phyloP scores from a whole-genome alignment of 1,284 basidiomycete genomes.

The Phellopilus nigrolimitatus region DNA sequence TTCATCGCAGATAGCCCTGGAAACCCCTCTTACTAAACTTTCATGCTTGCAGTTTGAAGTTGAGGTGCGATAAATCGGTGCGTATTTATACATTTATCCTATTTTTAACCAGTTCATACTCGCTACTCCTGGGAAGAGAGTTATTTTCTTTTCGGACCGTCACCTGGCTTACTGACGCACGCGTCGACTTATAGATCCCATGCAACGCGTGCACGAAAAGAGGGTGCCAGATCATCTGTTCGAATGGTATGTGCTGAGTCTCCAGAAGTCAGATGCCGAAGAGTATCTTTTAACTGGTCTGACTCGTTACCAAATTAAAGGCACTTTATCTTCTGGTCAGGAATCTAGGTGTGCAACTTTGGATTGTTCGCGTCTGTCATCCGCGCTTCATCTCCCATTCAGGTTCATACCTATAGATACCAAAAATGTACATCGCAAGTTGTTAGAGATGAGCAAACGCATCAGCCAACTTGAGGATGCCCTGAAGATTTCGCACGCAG shows the following conservation, averaged over 20 bases:
- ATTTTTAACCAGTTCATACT: background rate
- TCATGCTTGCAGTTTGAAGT: constrained; percentile 7
- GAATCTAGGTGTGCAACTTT: no score
- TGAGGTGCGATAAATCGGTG: constrained; percentile 8
- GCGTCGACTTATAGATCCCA: no score
- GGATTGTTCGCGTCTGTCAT: no score
- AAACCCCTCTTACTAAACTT: background rate
- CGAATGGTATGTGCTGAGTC: constrained; percentile 11
- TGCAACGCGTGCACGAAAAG: constrained; percentile 3
- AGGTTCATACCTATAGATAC: no score
- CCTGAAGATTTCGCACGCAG: constrained; percentile 17
- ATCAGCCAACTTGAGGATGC: constrained; percentile 22
- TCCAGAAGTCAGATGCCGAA: no score
- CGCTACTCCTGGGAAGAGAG: background rate
- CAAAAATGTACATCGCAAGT: constrained; percentile 15
- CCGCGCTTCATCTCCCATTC: no score
- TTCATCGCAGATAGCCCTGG: background rate
- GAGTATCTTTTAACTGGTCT: no score
- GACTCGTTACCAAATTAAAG: no score
- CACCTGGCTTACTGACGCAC: no score
- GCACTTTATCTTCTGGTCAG: no score
- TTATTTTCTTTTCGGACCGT: no score
- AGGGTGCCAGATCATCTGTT: constrained; percentile 11
- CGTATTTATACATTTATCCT: background rate
- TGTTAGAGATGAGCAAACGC: constrained; percentile 20